Evolutionary conservation across 129 eudicot species (phyloP).

Genomic region (Escallonia rubra): DNA sequence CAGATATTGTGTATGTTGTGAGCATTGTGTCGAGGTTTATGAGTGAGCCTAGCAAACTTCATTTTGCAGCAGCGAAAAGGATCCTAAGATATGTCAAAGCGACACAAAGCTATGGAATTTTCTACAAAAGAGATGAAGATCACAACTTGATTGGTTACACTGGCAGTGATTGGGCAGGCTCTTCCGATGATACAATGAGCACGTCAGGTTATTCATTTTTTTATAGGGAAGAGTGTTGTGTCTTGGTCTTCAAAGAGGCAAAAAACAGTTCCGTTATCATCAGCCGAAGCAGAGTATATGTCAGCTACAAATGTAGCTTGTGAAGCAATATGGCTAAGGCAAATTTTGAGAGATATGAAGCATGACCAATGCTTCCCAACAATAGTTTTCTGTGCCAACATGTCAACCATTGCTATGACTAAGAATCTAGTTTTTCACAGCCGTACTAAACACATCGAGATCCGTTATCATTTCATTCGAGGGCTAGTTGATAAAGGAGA

Average conservation of each 20-base stretch:
- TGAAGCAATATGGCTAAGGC: constrained; percentile 5
- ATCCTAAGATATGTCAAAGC: constrained; percentile 5
- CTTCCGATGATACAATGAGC: too few species aligned
- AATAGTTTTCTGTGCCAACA: constrained; percentile 7
- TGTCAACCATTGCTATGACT: constrained; percentile 4
- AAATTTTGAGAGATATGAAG: background rate
- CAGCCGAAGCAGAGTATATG: constrained; percentile 5
- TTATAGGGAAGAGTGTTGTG: background rate
- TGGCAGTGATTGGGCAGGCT: constrained; percentile 12
- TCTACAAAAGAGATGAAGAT: background rate
- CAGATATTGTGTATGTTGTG: too few species aligned
- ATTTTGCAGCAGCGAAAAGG: constrained; percentile 2
- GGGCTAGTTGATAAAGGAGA: constrained; percentile 2
- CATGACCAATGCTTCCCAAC: background rate
- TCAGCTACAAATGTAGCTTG: background rate
- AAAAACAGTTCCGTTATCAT: constrained; percentile 2
- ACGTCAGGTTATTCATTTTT: constrained; percentile 5
- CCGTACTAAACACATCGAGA: constrained; percentile 9
- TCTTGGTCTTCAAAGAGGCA: constrained; percentile 18
- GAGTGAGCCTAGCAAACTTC: constrained; percentile 6
- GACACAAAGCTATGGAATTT: background rate
- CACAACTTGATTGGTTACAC: background rate
- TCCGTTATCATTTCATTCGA: constrained; percentile 8
- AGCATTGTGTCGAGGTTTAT: background rate
- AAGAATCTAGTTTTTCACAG: constrained; percentile 12